phyloP scores from a whole-genome alignment of 106 monocot genomes.

The Ottelia alismoides region DNA sequence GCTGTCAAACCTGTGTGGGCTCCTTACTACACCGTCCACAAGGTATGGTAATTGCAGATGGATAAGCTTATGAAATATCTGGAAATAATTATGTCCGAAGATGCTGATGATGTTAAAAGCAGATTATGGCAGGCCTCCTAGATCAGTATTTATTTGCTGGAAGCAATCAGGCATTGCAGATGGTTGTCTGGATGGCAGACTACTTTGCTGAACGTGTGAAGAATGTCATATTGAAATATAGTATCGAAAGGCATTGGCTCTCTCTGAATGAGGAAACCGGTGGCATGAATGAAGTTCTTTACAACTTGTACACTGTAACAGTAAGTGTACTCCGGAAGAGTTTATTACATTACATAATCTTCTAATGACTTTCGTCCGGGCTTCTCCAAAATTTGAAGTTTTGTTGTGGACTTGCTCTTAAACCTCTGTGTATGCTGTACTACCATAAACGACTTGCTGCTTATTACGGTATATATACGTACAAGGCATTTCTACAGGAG shows the following conservation, averaged over 20 bases:
- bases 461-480: no score
- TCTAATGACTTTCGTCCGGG: no score
- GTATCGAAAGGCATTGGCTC: slow-evolving; percentile 3
- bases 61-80: neutral
- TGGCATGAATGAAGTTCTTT: no score
- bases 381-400: no score
- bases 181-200: slow-evolving; percentile 6
- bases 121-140: neutral
- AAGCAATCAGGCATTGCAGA: neutral
- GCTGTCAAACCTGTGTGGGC: slow-evolving; percentile 1
- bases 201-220: no score
- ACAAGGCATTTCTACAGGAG: no score
- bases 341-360: no score
- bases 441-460: no score
- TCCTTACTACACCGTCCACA: slow-evolving; percentile 10
- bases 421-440: no score
- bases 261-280: slow-evolving; percentile 1
- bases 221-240: neutral
- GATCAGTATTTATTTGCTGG: no score
- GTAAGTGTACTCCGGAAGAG: no score
- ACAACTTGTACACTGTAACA: slow-evolving; percentile 4
- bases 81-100: neutral
- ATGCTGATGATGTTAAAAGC: slow-evolving; percentile 2
- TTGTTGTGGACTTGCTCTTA: no score
- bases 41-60: neutral